phyloP scores from a whole-genome alignment of 2,329 filamentous ascomycete genomes.

The Trichoderma koningiopsis region DNA sequence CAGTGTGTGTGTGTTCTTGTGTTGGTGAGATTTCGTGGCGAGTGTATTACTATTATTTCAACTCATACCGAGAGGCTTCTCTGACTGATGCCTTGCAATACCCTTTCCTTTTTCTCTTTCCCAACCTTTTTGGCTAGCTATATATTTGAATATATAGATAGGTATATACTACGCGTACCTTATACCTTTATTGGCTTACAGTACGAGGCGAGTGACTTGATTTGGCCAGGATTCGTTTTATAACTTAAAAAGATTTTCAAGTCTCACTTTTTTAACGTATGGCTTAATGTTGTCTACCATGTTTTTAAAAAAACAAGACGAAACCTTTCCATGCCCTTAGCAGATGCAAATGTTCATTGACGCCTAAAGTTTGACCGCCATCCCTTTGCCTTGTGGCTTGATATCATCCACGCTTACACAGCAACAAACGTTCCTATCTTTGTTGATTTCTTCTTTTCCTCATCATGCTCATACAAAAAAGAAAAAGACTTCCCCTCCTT shows the following conservation, averaged over 20 bases:
- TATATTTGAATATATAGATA: neutral
- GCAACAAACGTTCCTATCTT: neutral
- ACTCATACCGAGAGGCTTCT: neutral
- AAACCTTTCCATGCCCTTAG: constrained; percentile 43
- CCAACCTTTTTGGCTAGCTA: neutral
- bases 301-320: constrained; percentile 40
- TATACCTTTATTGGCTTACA: neutral
- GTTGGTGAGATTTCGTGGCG: neutral
- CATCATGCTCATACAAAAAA: constrained; percentile 29
- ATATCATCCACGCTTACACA: constrained; percentile 21
- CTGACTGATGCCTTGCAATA: neutral
- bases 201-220: neutral
- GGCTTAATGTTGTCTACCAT: constrained; percentile 41
- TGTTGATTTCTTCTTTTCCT: constrained; percentile 26
- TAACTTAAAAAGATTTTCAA: constrained; percentile 35
- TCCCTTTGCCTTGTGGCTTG: constrained; percentile 32
- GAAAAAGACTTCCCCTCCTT: neutral
- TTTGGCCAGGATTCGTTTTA: constrained; percentile 18
- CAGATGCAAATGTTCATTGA: constrained; percentile 49
- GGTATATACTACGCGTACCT: neutral
- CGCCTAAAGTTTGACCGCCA: constrained; percentile 44
- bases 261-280: constrained; percentile 42
- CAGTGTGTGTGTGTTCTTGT: neutral
- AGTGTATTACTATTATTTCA: neutral
- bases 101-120: neutral